Evolutionary conservation across 1,284 basidiomycete genomes (phyloP).

Genomic region (Heliocybe sulcata): DNA sequence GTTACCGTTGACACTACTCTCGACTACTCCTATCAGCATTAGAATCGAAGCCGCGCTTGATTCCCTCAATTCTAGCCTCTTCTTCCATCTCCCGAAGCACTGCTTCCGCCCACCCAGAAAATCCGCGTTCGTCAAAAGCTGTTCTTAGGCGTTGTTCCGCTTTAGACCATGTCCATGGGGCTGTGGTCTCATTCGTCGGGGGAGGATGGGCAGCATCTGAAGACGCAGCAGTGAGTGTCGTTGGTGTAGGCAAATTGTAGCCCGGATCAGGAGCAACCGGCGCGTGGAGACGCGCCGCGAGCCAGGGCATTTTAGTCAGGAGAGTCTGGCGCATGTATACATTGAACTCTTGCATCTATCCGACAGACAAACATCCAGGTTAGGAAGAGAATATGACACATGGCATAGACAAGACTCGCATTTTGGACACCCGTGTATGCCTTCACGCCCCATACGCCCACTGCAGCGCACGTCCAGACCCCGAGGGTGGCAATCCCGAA

Average conservation of each 20-base stretch:
- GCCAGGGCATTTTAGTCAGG: slow-evolving; percentile 34
- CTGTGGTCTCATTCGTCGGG: slow-evolving; percentile 6
- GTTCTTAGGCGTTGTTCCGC: slow-evolving; percentile 40
- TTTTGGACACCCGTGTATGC: slow-evolving; percentile 29
- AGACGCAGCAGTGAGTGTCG: not conserved
- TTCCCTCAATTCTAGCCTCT: slow-evolving; percentile 40
- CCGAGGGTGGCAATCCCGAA: slow-evolving; percentile 37
- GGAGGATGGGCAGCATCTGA: not conserved
- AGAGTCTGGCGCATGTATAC: slow-evolving; percentile 39
- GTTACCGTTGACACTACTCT: too few relatives aligned
- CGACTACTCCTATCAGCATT: not conserved
- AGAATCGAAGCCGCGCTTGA: slow-evolving; percentile 21
- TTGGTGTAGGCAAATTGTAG: not conserved
- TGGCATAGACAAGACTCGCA: slow-evolving; percentile 20
- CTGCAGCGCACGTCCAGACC: slow-evolving; percentile 25
- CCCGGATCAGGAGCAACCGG: slow-evolving; percentile 26
- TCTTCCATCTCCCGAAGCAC: slow-evolving; percentile 46
- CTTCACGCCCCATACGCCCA: slow-evolving; percentile 29
- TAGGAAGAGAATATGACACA: not conserved
- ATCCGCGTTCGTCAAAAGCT: slow-evolving; percentile 50
- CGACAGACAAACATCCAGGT: not conserved
- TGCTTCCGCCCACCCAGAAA: slow-evolving; percentile 42
- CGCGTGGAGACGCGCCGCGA: slow-evolving; percentile 46
- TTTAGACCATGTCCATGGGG: slow-evolving; percentile 40
- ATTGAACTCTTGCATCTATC: slow-evolving; percentile 52